Base-by-base conservation (phyloP, 140 eudicot genomes). In the Anethum foeniculum region DNA sequence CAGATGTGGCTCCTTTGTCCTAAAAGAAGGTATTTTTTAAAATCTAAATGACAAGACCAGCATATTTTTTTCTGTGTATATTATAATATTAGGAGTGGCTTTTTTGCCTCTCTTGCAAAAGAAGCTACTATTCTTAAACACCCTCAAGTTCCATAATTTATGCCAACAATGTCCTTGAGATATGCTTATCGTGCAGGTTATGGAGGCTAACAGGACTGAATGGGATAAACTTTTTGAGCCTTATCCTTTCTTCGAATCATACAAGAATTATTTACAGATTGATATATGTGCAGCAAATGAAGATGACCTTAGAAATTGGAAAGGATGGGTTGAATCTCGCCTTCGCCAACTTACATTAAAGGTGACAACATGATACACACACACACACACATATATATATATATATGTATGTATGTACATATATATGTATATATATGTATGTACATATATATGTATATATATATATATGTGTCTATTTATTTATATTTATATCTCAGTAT, bases 311-410 rank as follows among this genome's bases (percentile, higher is more conserved):
- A 86, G 91, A 85, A 90, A 84, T 58, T 94, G 99, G 99, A 94
- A 92, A 85, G 99, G 97, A 11, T 94, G 97, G 99, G 95, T 94
- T 15, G 97, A 85, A 83, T 94, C 97, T 77, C 93, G 99, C 64
- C 62, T 92, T 56, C 95, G 97, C 39, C 84, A 88, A 83, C 97
- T 94, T 78, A 89, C 93, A 18, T 65, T 90, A 78, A 94, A 94
- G 98, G 98, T 94, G 71, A 72, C 34, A 28, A 67, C 18, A 32
- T 72, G 38, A 49, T 67, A 30, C 25, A 18, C 4, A 4, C 1
- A 16, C 56, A 49, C 21, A 49, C 56, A 15, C 21, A 16, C 56
- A 15, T 5, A 49, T 6, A 51, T 1, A 16, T 4, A 15, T 3
- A 5, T 16, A 15, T 49, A 18, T 51, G 0, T 49, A 18, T 28